phyloP scores from a whole-genome alignment of 2,329 filamentous ascomycete species.

The Trichoderma arundinaceum region DNA sequence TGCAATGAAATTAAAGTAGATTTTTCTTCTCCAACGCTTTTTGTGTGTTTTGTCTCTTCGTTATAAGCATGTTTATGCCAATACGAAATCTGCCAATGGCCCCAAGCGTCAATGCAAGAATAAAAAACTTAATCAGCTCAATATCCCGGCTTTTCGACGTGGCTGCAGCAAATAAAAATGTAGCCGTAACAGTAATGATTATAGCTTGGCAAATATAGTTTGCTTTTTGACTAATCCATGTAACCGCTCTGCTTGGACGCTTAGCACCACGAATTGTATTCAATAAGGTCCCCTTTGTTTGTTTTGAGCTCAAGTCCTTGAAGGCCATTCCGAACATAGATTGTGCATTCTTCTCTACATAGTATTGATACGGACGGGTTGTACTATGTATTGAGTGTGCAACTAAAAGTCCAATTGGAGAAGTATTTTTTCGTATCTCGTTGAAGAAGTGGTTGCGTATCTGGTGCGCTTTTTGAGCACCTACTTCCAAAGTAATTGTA shows the following conservation, averaged over 20 bases:
- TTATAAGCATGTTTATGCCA: no score
- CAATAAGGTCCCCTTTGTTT: neutral
- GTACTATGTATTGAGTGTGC: neutral
- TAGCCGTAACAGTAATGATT: neutral
- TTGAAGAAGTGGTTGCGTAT: neutral
- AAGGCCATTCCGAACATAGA: neutral
- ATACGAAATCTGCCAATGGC: no score
- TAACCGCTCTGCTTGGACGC: constrained; percentile 1
- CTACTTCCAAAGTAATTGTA: neutral
- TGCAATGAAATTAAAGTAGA: no score
- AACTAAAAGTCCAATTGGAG: constrained; percentile 2
- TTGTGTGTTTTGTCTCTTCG: no score
- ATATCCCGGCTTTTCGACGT: neutral
- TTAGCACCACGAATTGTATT: neutral
- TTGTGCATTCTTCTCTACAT: neutral
- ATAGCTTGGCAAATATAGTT: neutral
- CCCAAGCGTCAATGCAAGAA: no score
- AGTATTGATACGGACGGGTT: constrained; percentile 1
- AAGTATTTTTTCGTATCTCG: neutral
- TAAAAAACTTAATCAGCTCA: no score
- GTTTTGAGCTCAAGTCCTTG: neutral
- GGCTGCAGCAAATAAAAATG: neutral
- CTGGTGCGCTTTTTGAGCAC: neutral
- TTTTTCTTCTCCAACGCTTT: no score
- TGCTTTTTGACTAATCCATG: neutral